A percentile compares a stretch with the other conserved stretches of the same genome.
Conservation (phyloP, 2,329 filamentous ascomycete species). For the Blastomyces emzantsi region DNA sequence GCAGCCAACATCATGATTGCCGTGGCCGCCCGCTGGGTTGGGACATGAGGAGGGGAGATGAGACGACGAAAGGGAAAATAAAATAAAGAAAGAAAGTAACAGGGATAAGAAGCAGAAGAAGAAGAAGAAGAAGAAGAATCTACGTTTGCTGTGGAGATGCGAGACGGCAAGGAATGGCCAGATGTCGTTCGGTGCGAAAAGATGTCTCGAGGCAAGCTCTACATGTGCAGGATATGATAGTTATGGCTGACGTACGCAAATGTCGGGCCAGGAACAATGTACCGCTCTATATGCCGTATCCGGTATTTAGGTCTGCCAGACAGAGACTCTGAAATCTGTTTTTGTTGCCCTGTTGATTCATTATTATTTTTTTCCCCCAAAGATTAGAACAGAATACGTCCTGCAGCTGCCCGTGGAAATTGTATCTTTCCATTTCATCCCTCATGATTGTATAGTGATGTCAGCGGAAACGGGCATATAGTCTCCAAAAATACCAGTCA, state of each 20-base stretch:
- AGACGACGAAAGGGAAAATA: neutral
- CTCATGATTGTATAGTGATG: no score
- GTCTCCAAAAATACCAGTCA: no score
- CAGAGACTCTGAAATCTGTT: no score
- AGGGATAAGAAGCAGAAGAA: neutral
- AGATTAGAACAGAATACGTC: no score
- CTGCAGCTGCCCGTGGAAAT: no score
- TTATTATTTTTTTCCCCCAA: neutral
- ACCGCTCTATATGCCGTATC: no score
- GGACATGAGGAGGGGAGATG: neutral
- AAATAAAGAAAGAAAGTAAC: neutral
- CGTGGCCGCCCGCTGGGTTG: neutral
- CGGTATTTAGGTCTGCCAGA: no score
- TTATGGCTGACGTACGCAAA: neutral
- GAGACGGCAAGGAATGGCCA: neutral
- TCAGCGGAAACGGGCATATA: no score
- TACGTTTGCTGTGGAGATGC: neutral
- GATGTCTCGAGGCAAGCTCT: neutral
- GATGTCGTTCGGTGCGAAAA: neutral
- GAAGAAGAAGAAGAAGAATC: neutral
- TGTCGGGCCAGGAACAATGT: neutral
- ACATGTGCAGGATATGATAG: no score
- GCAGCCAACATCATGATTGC: constrained; percentile 7
- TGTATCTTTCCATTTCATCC: no score
- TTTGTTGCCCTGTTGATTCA: no score